A percentile compares a stretch with the other conserved stretches of the same genome.
These are phyloP conservation scores for Monosporozyma solicola DNA, from an alignment of 805 yeast genomes.

Conservation along the genomic window DNA sequence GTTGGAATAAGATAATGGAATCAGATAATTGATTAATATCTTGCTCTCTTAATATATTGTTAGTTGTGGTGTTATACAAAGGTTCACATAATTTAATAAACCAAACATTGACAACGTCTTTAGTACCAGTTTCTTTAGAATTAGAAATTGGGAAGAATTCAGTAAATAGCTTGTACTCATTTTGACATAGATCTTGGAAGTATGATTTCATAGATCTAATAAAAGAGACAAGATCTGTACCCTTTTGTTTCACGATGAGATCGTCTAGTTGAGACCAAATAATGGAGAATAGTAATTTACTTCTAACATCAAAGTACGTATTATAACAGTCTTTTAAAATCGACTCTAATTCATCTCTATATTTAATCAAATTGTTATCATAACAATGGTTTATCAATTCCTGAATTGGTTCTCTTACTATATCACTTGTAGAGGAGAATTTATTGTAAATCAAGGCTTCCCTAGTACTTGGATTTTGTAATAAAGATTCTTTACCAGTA, in stretches of 20 bases:
- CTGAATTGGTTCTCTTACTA: slow-evolving; percentile 32
- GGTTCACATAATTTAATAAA: slow-evolving; percentile 64
- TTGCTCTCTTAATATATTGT: slow-evolving; percentile 58
- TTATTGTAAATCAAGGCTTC: slow-evolving; percentile 62
- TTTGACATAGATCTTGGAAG: slow-evolving; percentile 49
- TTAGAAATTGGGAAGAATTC: slow-evolving; percentile 38
- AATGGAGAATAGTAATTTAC: slow-evolving; percentile 37
- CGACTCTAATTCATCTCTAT: slow-evolving; percentile 47
- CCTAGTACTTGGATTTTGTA: slow-evolving; percentile 30
- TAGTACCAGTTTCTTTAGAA: slow-evolving; percentile 18
- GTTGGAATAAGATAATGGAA: slow-evolving; percentile 57
- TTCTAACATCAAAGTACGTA: slow-evolving; percentile 54
- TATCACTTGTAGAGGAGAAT: slow-evolving; percentile 40
- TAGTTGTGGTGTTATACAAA: slow-evolving; percentile 60
- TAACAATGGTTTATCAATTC: slow-evolving; percentile 29
- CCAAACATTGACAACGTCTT: slow-evolving; percentile 41
- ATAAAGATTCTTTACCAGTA: slow-evolving; percentile 16
- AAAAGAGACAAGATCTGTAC: slow-evolving; percentile 40
- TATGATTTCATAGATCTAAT: slow-evolving; percentile 55
- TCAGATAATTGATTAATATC: slow-evolving; percentile 66
- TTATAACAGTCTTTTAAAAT: slow-evolving; percentile 46
- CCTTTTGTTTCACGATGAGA: slow-evolving; percentile 13
- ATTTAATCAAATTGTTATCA: slow-evolving; percentile 39
- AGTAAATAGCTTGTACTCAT: slow-evolving; percentile 52
- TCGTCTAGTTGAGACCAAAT: slow-evolving; percentile 33